Evolutionary conservation across 768 basidiomycete species (phyloP), one percentile per base, ranked within the genome.

Genomic region (Phylloporus sp.): DNA sequence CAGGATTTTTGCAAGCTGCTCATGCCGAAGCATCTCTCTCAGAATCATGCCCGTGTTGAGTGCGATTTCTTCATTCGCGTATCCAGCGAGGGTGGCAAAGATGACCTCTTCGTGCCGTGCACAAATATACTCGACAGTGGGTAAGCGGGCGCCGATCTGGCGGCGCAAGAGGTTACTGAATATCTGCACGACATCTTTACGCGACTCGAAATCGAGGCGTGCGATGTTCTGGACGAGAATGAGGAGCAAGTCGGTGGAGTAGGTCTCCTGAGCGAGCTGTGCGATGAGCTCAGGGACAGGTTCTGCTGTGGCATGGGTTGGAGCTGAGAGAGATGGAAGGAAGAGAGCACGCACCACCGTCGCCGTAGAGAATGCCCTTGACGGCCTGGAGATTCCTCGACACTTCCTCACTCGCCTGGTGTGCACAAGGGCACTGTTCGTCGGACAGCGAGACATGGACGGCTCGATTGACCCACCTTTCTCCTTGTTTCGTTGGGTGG

Each of bases 11-110:
- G 86, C 86, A 22, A 99, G 72, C 45, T 88, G 84, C 66, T 99
- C 97, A 65, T 97, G 91, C 57, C 88, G 80, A 58, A 99, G 73
- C 90, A 98, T 97, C 73, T 98, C 97, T 63, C 91, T 90, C 45
- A 99, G 75, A 51, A 98, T 89, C 93, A 97, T 95, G 9, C 97
- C 95, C 0, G 95, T 97, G 62, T 99, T 99, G 52, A 99, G 79
- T 9, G 95, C 94, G 49, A 98, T 79, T 54, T 98, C 95, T 67
- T 97, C 91, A 62, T 97, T 94, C 72, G 86, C 86, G 65, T 99
- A 99, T 7, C 95, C 94, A 49, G 84, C 87, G 42, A 98, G 77
- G 8, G 93, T 81, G 3, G 90, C 84, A 64, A 97, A 97, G 43
- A 89, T 71, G 29, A 88, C 78, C 28, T 88, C 79, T 49, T 84